Evolutionary conservation across 345 rosid genomes (phyloP).

Genomic region (Mangifera indica): DNA sequence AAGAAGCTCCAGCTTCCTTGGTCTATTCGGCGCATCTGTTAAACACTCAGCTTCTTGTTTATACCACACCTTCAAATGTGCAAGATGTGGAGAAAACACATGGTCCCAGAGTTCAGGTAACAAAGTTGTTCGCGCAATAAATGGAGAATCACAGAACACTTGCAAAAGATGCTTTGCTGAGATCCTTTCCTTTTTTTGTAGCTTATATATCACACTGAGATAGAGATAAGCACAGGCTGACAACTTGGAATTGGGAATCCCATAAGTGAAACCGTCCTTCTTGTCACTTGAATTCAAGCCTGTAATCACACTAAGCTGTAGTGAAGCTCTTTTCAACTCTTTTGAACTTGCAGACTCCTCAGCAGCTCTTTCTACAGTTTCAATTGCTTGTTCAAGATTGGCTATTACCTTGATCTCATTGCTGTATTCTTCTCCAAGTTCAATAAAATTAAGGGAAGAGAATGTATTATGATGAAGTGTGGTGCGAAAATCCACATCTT

Average conservation of each 20-base stretch:
- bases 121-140: slow-evolving; percentile 45
- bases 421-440: slow-evolving; percentile 20
- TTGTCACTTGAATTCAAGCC: slow-evolving; percentile 44
- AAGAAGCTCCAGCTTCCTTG: slow-evolving; percentile 48
- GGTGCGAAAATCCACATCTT: slow-evolving; percentile 36
- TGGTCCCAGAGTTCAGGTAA: slow-evolving; percentile 58
- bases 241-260: slow-evolving; percentile 44
- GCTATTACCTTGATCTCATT: slow-evolving; percentile 41
- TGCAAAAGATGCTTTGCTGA: slow-evolving; percentile 65
- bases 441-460: slow-evolving; percentile 37
- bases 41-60: slow-evolving; percentile 51
- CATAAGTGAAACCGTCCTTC: slow-evolving; percentile 44
- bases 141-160: slow-evolving; percentile 58
- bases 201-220: slow-evolving; percentile 52
- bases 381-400: slow-evolving; percentile 52
- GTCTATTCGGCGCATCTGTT: slow-evolving; percentile 29
- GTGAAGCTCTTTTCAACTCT: slow-evolving; percentile 51
- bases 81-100: slow-evolving; percentile 62
- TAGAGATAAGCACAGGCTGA: slow-evolving; percentile 67
- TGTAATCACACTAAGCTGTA: slow-evolving; percentile 56
- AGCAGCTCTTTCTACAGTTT: slow-evolving; percentile 44
- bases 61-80: slow-evolving; percentile 58
- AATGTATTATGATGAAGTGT: slow-evolving; percentile 40
- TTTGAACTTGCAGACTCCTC: slow-evolving; percentile 34
- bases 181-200: slow-evolving; percentile 53